Percentiles rank a stretch among this genome's conserved stretches.
Conservation (phyloP, 2,329 filamentous ascomycete species). For the Leptographium lundbergii region DNA sequence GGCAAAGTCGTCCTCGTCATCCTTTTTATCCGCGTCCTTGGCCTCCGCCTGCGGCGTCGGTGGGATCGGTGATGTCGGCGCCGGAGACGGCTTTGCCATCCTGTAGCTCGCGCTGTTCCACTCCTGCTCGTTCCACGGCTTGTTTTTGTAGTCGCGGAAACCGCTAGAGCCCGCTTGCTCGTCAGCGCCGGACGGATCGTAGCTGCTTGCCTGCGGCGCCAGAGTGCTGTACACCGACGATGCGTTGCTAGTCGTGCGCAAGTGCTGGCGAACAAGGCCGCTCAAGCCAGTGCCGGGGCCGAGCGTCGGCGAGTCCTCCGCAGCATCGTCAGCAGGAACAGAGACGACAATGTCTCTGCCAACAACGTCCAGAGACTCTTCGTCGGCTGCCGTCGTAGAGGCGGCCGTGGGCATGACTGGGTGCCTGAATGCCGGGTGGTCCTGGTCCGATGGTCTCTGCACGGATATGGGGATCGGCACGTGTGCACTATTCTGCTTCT, state of each 20-base stretch:
- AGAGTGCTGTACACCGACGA: conserved; percentile 59
- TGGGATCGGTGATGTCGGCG: background rate
- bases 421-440: conserved; percentile 41
- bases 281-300: conserved; percentile 60
- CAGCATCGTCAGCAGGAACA: conserved; percentile 11
- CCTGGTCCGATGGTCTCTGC: conserved; percentile 36
- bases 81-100: background rate
- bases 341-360: background rate
- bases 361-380: conserved; percentile 1
- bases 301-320: conserved; percentile 65
- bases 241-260: conserved; percentile 66
- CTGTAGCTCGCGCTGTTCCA: conserved; percentile 2
- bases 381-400: conserved; percentile 12
- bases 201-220: background rate
- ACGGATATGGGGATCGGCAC: conserved; percentile 19
- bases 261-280: conserved; percentile 71
- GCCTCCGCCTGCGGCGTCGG: background rate
- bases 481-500: background rate
- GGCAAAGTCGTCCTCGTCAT: conserved; percentile 58
- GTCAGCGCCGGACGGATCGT: background rate
- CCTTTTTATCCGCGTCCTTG: conserved; percentile 25
- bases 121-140: conserved; percentile 30
- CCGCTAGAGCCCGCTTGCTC: conserved; percentile 2
- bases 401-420: conserved; percentile 29
- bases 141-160: conserved; percentile 22